These are phyloP conservation scores for Podaxis carcinomalis DNA, from an alignment of 768 basidiomycete genomes.

Conservation along the genomic window DNA sequence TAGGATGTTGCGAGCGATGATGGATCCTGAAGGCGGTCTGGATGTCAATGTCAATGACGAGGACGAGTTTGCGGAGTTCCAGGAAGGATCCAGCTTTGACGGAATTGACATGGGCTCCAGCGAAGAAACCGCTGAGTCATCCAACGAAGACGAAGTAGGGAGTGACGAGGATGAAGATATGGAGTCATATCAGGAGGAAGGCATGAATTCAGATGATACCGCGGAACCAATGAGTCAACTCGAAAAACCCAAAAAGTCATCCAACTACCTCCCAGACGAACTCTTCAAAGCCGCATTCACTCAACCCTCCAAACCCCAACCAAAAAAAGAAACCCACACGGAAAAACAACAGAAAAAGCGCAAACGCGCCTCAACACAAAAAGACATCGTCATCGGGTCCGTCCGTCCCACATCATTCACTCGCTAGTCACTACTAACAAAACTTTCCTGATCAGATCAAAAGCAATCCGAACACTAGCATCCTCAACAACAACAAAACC, in stretches of 20 bases:
- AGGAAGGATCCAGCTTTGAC: constrained; percentile 3
- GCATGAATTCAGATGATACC: no score
- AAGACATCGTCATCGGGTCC: constrained; percentile 57
- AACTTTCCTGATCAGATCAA: constrained; percentile 34
- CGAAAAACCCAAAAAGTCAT: not conserved
- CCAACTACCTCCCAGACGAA: constrained; percentile 60
- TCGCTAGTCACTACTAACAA: not conserved
- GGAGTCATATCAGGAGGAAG: constrained; percentile 16
- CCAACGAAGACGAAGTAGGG: constrained; percentile 20
- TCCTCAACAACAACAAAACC: constrained; percentile 14
- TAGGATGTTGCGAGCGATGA: constrained; percentile 39
- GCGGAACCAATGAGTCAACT: no score
- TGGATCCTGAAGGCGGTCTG: constrained; percentile 25
- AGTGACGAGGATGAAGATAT: constrained; percentile 21
- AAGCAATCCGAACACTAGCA: constrained; percentile 47
- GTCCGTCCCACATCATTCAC: constrained; percentile 16
- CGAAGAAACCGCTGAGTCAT: constrained; percentile 21
- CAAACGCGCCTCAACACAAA: constrained; percentile 24
- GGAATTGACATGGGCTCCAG: constrained; percentile 20
- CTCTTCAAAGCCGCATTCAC: constrained; percentile 55
- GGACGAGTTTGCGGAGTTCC: constrained; percentile 12
- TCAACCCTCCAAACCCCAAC: constrained; percentile 8
- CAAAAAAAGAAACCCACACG: constrained; percentile 19
- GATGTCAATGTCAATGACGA: constrained; percentile 15
- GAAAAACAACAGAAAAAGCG: constrained; percentile 28